Base-by-base conservation (phyloP, 2,329 filamentous ascomycete genomes). In the Didymella keratinophila region DNA sequence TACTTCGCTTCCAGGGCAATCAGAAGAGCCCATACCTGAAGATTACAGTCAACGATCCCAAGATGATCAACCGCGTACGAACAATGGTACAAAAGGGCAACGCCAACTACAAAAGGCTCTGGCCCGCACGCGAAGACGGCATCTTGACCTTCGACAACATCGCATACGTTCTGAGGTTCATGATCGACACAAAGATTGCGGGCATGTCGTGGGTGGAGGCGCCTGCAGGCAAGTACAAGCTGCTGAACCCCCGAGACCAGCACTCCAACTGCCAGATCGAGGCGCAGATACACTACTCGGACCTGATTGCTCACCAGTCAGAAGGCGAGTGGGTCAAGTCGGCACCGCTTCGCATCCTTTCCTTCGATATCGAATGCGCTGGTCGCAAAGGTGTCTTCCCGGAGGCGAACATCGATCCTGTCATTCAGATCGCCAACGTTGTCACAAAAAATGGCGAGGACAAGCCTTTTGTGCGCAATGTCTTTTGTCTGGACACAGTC, bases 121-220 rank as follows among this genome's bases (percentile, higher is more conserved):
- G 95, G 94, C 85, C 81, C 20, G 52, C 52, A 11, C 81, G 83
- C 14, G 16, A 86, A 7, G 86, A 85, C 20, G 90, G 90, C 20
- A 87, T 98, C 64, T 85, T 93, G 76, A 98, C 95, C 0, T 99
- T 94, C 70, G 95, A 99, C 81, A 97, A 89, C 67, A 93, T 99
- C 56, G 92, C 96, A 81, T 99, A 97, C 73, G 87, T 98, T 25
- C 79, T 98, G 65, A 86, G 95, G 50, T 98, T 99, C 79, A 99
- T 99, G 95, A 94, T 99, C 48, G 95, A 99, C 77, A 96, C 91
- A 66, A 90, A 93, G 85, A 89, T 99, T 43, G 85, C 90, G 56
- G 95, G 95, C 63, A 99, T 99, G 95, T 94, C 93, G 1, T 99
- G 95, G 95, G 92, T 98, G 0, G 92, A 97, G 76, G 91, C 89